phyloP scores from a whole-genome alignment of 2,329 filamentous ascomycete genomes.

The Xylaria digitata region DNA sequence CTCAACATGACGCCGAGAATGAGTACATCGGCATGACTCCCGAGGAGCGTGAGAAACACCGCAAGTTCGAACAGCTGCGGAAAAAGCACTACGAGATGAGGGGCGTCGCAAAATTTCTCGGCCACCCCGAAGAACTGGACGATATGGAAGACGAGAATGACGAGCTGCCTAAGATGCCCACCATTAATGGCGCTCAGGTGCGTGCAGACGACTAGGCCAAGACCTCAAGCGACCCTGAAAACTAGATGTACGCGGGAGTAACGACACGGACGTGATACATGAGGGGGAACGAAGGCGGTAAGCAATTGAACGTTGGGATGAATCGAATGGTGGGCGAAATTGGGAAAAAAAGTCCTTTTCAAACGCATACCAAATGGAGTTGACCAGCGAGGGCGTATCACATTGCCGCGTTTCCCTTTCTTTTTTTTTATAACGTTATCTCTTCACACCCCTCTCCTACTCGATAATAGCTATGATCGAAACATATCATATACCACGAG shows the following conservation, averaged over 20 bases:
- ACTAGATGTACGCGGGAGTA: too few species aligned
- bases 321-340: constrained; percentile 11
- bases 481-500: constrained; percentile 1
- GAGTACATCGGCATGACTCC: constrained; percentile 65
- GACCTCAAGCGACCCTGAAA: background rate
- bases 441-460: background rate
- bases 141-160: constrained; percentile 65
- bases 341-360: constrained; percentile 1
- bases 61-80: constrained; percentile 87
- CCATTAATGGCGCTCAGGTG: constrained; percentile 45
- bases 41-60: constrained; percentile 91
- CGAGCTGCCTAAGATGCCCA: constrained; percentile 54
- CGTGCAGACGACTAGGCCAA: constrained; percentile 43
- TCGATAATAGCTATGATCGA: constrained; percentile 8
- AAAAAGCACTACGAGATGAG: constrained; percentile 99
- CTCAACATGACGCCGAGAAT: constrained; percentile 70
- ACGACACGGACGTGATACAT: background rate
- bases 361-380: constrained; percentile 39
- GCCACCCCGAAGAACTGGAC: constrained; percentile 75
- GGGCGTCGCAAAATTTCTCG: constrained; percentile 88
- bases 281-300: background rate
- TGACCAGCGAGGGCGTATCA: constrained; percentile 31
- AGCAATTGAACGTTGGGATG: background rate
- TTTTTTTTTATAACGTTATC: constrained; percentile 2
- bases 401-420: constrained; percentile 18